Base-by-base conservation (phyloP, 306 rosid species). In the Vigna reflexopilosa region DNA sequence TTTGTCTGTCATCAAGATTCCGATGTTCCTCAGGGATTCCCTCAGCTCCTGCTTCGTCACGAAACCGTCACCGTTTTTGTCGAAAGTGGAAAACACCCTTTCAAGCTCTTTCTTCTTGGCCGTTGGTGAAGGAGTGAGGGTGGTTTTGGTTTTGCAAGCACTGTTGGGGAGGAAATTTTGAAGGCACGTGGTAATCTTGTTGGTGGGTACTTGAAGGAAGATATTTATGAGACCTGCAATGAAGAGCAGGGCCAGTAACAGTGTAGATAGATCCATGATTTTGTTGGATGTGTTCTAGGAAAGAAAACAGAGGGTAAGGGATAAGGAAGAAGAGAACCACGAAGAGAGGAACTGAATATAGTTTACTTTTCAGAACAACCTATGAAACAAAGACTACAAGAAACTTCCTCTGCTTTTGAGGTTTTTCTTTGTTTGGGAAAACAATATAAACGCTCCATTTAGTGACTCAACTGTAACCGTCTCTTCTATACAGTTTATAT, bases 1-100 rank as follows among this genome's bases (percentile, higher is more conserved):
- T 6, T 16, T 38, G 4, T 91, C 93, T 1, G 89, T 69, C 86
- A 91, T 77, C 56, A 76, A 71, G 48, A 93, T 87, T 47, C 89
- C 85, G 24, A 91, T 82, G 84, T 90, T 91, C 83, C 62, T 92
- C 40, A 92, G 72, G 4, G 93, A 88, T 50, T 92, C 93, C 55
- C 44, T 85, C 34, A 92, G 86, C 86, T 92, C 97, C 40, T 86
- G 79, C 88, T 72, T 83, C 15, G 96, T 89, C 79, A 93, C 85
- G 80, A 86, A 90, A 0, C 96, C 96, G 6, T 93, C 97, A 6
- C 86, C 89, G 62, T 92, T 88, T 87, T 88, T 92, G 88, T 92
- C 97, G 22, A 92, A 92, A 0, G 93, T 92, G 5, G 90, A 80
- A 30, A 90, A 93, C 55, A 93, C 83, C 45, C 63, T 83, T 34